Evolutionary conservation across 208 protist genomes (phyloP).

Genomic region (Trypanosoma conorhini): DNA sequence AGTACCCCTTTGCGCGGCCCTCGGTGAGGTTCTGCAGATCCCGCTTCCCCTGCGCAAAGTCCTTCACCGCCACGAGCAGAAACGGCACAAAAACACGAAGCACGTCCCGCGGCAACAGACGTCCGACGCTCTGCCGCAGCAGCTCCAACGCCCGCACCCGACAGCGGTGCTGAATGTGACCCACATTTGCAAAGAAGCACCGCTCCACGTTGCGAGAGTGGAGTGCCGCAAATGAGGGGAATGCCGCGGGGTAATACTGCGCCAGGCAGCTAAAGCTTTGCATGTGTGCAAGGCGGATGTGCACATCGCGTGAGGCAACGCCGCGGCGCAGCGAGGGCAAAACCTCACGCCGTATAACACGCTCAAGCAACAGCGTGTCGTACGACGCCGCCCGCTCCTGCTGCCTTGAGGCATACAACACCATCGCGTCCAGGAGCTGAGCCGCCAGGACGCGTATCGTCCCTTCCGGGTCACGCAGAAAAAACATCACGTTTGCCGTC

Average conservation of each 20-base stretch:
- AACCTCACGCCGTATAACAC: conserved; percentile 67
- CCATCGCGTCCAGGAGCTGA: conserved; percentile 73
- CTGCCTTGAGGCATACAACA: conserved; percentile 62
- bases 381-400: conserved; percentile 24
- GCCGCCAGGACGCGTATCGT: conserved; percentile 71
- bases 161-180: conserved; percentile 80
- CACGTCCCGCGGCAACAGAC: conserved; percentile 73
- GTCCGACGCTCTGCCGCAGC: conserved; percentile 46
- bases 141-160: conserved; percentile 77
- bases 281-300: conserved; percentile 81
- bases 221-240: conserved; percentile 74
- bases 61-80: conserved; percentile 77
- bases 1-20: conserved; percentile 81
- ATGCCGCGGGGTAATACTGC: conserved; percentile 53
- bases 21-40: conserved; percentile 81
- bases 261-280: conserved; percentile 64
- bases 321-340: conserved; percentile 83
- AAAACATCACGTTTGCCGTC: conserved; percentile 78
- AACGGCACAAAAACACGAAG: conserved; percentile 90
- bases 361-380: conserved; percentile 49
- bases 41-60: conserved; percentile 88
- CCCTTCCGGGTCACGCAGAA: conserved; percentile 79
- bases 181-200: conserved; percentile 86
- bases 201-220: conserved; percentile 72
- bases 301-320: conserved; percentile 70